Evolutionary conservation across 1,284 basidiomycete species (phyloP).

Genomic region (Fomitopsis palustris): DNA sequence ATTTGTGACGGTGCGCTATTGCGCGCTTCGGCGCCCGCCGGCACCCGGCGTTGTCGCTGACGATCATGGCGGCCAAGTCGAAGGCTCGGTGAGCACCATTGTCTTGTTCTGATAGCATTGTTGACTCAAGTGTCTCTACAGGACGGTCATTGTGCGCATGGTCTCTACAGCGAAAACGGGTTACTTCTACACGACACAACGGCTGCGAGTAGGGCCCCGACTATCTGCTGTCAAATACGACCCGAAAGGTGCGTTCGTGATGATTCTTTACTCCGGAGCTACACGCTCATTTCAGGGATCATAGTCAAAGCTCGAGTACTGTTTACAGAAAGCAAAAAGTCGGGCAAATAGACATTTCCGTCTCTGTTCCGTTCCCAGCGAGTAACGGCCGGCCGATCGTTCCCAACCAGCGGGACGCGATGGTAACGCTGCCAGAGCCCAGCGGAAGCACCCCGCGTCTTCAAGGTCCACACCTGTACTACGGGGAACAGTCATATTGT

Average conservation of each 20-base stretch:
- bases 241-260: constrained; percentile 60
- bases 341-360: constrained; percentile 33
- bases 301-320: constrained; percentile 70
- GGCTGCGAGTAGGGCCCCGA: constrained; percentile 67
- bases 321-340: constrained; percentile 78
- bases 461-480: neutral
- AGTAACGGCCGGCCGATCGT: neutral
- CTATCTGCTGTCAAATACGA: constrained; percentile 88
- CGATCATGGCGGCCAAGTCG: constrained; percentile 43
- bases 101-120: neutral
- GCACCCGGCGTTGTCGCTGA: neutral
- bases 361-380: neutral
- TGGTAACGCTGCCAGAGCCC: too few relatives aligned
- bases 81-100: constrained; percentile 46
- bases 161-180: constrained; percentile 89
- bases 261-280: neutral
- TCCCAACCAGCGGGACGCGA: neutral
- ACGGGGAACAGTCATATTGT: neutral
- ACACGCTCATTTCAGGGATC: neutral
- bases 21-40: neutral
- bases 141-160: constrained; percentile 81
- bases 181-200: constrained; percentile 83
- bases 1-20: neutral
- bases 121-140: constrained; percentile 27
- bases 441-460: too few relatives aligned